Percentiles rank a stretch among this genome's conserved stretches.
phyloP scores from a whole-genome alignment of 495 filamentous ascomycete species.

The Penicillium desertorum region DNA sequence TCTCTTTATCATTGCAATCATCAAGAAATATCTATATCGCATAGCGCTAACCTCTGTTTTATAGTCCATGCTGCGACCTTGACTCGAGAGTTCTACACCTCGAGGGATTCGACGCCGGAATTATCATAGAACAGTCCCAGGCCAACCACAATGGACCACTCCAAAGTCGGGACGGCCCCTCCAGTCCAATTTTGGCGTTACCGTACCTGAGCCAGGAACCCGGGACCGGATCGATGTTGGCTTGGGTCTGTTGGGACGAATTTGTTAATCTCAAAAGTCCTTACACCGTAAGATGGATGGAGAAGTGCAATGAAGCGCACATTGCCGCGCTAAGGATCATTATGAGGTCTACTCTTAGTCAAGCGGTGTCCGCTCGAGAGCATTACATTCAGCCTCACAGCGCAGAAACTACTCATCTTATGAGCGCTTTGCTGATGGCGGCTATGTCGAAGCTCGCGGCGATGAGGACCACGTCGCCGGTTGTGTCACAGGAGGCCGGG shows the following conservation, averaged over 20 bases:
- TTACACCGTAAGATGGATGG: conserved; percentile 29
- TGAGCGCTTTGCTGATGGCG: conserved; percentile 15
- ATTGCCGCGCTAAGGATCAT: conserved; percentile 28
- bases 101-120: conserved; percentile 2
- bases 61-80: conserved; percentile 1
- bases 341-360: conserved; percentile 16
- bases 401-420: background rate
- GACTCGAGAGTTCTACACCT: conserved; percentile 1
- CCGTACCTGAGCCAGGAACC: conserved; percentile 10
- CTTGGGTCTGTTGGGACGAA: conserved; percentile 34
- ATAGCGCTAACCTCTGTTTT: background rate
- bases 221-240: conserved; percentile 28
- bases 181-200: background rate
- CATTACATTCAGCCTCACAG: background rate
- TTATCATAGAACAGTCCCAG: conserved; percentile 6
- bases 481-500: conserved; percentile 14
- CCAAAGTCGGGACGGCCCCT: background rate
- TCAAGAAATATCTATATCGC: background rate
- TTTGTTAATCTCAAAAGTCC: conserved; percentile 30
- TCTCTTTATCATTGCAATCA: background rate
- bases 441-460: conserved; percentile 31
- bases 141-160: background rate
- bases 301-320: conserved; percentile 30
- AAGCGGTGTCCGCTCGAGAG: background rate
- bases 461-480: conserved; percentile 23